Evolutionary conservation across 2,329 filamentous ascomycete genomes (phyloP), one percentile per base, ranked within the genome.

Genomic region (Scedosporium boydii): DNA sequence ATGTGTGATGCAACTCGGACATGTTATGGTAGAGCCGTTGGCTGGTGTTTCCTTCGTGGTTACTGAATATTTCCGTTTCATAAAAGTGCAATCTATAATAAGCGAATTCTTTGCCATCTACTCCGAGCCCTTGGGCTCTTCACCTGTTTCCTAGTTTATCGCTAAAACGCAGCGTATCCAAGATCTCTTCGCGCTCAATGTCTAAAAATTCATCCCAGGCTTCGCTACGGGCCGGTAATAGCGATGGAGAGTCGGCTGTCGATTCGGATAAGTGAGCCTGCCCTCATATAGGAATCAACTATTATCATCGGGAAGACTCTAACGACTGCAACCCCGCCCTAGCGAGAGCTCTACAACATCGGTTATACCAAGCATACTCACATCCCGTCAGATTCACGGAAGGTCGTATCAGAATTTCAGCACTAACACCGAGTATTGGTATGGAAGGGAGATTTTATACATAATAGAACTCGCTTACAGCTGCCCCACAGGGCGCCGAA

Each of bases 361-460:
- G 16, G 14, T 58, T 1, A n/a, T 41, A 18, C 38, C 56, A 2
- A 41, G 23, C n/a, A 38, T 41, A 12, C 27, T 14, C 29, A n/a
- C 10, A 9, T 58, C n/a, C 27, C 56, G 27, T 6, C 14, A n/a
- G n/a, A 7, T 58, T 27, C 27, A 74, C 41, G 70, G 70, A 4
- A 70, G 71, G 14, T 71, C 70, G 1, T 73, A 68, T 48, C 71
- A 73, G 48, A 67, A 66, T 61, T 69, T 65, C 14, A 55, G 51
- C 61, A 67, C 66, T 34, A 68, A 68, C 7, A 68, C 70, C 0
- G 65, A 70, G 5, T 72, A 70, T 23, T 71, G 70, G 68, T 69
- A 62, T 14, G 9, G 1, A 27, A 6, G 57, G 14, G 59, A 63
- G 27, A 62, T 61, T 29, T 62, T 27, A 26, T 3, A 21, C 44